Evolutionary conservation across 768 basidiomycete species (phyloP), one percentile per base, ranked within the genome.

Genomic region (Paxillus ammoniavirescens): DNA sequence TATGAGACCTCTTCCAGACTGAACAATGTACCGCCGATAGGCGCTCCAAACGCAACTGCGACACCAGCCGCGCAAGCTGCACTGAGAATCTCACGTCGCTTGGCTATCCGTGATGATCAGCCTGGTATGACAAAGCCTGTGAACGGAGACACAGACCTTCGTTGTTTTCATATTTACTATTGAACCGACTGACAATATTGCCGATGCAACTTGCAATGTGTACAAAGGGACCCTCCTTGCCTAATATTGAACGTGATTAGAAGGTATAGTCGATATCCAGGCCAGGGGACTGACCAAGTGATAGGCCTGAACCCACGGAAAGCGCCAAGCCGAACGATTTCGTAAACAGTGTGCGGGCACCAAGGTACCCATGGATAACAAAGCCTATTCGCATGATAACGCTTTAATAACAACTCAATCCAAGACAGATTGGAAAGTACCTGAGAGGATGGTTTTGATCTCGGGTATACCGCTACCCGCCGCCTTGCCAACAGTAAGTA

Each of bases 61-160:
- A 99, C 97, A 28, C 97, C 97, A 21, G 97, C 97, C 6, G 96
- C 97, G 67, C 93, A 92, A 28, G 95, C 94, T 10, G 97, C 97
- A 56, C 91, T 94, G 36, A 99, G 75, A 50, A 99, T 86, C 73
- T 98, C 97, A 45, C 97, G 84, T 42, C 95, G 82, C 68, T 98
- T 98, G 13, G 84, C 93, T 93, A 53, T 26, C 52, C 37, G 14
- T 33, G 31, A 31, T 17, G 26, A n/a, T 50, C 21, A 56, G 38
- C 40, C 18, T 18, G 30, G 43, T 10, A 18, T 26, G 36, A 12
- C 30, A 12, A 42, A 21, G 48, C 3, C 28, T 15, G 17, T 8
- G 44, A 13, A 48, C 53, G 45, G 42, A 12, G 8, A 52, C 35
- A 67, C 74, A 38, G 46, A 85, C 91, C 94, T 81, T 99, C 97